phyloP scores from a whole-genome alignment of 1,284 basidiomycete genomes.

The Gomphus sp. region DNA sequence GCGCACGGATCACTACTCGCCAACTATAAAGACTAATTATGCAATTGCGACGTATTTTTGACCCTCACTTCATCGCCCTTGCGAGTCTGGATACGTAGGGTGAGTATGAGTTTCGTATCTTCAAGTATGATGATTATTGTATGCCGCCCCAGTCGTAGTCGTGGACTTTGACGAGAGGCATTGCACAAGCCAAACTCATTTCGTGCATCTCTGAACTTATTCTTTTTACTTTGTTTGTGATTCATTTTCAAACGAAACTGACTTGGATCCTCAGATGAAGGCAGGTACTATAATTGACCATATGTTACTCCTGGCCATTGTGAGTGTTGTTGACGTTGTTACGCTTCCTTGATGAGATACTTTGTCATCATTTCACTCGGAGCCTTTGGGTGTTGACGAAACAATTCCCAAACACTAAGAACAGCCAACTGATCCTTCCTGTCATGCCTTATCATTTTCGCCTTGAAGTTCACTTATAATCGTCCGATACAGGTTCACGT shows the following conservation, averaged over 20 bases:
- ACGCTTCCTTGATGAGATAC: conserved; percentile 14
- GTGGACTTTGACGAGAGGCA: conserved; percentile 17
- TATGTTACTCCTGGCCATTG: background rate
- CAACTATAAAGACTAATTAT: background rate
- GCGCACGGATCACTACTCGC: conserved; percentile 1
- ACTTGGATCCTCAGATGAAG: background rate
- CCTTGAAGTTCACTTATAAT: background rate
- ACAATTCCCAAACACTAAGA: conserved; percentile 15
- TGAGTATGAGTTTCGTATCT: background rate
- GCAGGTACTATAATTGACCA: background rate
- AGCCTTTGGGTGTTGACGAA: conserved; percentile 13
- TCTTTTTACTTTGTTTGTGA: background rate
- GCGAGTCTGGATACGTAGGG: background rate
- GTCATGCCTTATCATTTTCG: background rate
- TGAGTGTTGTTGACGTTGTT: background rate
- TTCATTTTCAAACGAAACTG: background rate
- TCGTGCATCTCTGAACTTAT: conserved; percentile 15
- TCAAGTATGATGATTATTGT: conserved; percentile 14
- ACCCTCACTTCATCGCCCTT: background rate
- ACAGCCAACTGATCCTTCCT: conserved; percentile 16
- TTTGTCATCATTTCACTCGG: conserved; percentile 14
- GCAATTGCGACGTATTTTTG: too few relatives aligned
- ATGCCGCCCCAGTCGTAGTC: conserved; percentile 19
- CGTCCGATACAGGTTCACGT: background rate
- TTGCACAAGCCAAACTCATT: conserved; percentile 16